phyloP scores from a whole-genome alignment of 179 eudicot species.

The Camellia oleifera region DNA sequence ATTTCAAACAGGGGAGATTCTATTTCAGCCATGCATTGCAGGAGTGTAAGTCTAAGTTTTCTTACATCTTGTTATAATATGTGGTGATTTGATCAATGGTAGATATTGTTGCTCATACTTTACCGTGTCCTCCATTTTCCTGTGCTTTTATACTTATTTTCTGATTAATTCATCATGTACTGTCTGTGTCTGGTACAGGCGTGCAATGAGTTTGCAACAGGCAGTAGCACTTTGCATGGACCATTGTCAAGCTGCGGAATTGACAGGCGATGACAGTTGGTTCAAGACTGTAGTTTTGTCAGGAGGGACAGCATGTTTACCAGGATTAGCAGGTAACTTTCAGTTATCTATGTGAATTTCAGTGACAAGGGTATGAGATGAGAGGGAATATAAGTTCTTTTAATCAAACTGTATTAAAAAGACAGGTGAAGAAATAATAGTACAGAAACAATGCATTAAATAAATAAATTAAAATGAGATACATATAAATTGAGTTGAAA shows the following conservation, averaged over 20 bases:
- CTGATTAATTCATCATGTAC: background rate
- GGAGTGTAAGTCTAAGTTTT: constrained; percentile 62
- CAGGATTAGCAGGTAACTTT: constrained; percentile 70
- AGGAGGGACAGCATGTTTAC: constrained; percentile 89
- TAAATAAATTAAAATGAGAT: background rate
- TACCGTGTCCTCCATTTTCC: background rate
- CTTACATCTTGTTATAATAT: background rate
- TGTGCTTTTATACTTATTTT: constrained; percentile 1
- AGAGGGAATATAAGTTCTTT: background rate
- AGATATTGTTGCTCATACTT: background rate
- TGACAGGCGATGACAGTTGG: constrained; percentile 66
- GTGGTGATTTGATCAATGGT: background rate
- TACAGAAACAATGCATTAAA: background rate
- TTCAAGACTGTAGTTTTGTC: constrained; percentile 78
- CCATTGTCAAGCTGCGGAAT: constrained; percentile 74
- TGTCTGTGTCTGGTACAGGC: constrained; percentile 36
- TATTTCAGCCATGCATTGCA: constrained; percentile 80
- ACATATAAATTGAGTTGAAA: constrained; percentile 3
- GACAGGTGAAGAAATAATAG: background rate
- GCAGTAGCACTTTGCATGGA: constrained; percentile 91
- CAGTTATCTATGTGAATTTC: background rate
- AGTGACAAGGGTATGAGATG: background rate
- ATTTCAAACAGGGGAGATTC: constrained; percentile 82
- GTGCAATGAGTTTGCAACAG: constrained; percentile 78
- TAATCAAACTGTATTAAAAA: background rate